Evolutionary conservation across 768 basidiomycete species (phyloP), one percentile per base, ranked within the genome.

Genomic region (Phanerodontia chrysosporium): DNA sequence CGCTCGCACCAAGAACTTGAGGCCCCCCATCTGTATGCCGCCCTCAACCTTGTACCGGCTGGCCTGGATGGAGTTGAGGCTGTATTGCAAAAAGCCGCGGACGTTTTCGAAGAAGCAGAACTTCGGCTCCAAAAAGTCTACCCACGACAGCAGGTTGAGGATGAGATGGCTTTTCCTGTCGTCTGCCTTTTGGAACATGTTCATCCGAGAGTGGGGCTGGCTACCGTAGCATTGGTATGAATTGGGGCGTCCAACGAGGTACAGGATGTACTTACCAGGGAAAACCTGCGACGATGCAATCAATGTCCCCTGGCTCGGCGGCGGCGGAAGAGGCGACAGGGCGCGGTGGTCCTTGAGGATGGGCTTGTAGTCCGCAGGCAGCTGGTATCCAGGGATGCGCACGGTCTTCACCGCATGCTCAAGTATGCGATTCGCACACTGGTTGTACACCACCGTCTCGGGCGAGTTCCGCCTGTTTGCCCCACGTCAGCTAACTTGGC

Each of bases 131-230:
- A 76, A 62, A 32, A 74, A 72, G 58, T 81, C 78, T 0, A 81
- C 72, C 65, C 69, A 78, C 18, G 78, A 77, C 8, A 80, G 69
- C 7, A 73, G 78, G 2, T 82, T 90, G 18, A 91, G 74, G 29
- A 91, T 83, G 1, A 90, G 70, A 62, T 84, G 86, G 62, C 81
- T 86, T 70, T 89, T 90, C 18, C 70, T 67, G 64, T 92, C 89
- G 60, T 84, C 78, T 6, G 84, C 85, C 58, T 76, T 83, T 55
- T 82, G 82, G 65, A 74, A 90, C 82, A 84, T 89, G 67, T 92
- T 92, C 21, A 91, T 68, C 0, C 69, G 67, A 0, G 90, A 92
- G 65, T 92, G 90, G 2, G 85, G 80, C 69, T 91, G 90, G 66
- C 89, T 91, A 58, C 44, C 49, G 30, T 7, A 22, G n/a, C n/a